A percentile compares a stretch with the other conserved stretches of the same genome.
Evolutionary conservation across 1,284 basidiomycete species (phyloP).

Genomic region (Leccinum insigne): DNA sequence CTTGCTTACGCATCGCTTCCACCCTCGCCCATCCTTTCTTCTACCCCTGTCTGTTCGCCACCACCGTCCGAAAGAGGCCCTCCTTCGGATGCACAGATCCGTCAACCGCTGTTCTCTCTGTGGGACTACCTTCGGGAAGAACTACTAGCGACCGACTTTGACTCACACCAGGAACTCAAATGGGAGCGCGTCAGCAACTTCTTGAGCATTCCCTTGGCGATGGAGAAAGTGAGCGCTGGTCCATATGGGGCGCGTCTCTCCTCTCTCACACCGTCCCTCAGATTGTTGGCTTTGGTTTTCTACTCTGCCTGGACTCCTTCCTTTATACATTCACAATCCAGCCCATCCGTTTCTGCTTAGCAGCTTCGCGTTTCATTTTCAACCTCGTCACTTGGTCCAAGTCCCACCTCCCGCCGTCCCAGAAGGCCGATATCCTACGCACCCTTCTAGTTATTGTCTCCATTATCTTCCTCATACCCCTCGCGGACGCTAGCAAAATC

Average conservation of each 20-base stretch:
- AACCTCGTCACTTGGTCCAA: constrained; percentile 53
- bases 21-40: constrained; percentile 60
- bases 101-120: constrained; percentile 65
- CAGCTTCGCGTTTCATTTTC: constrained; percentile 56
- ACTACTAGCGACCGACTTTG: constrained; percentile 87
- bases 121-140: constrained; percentile 94
- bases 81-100: constrained; percentile 8
- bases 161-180: constrained; percentile 91
- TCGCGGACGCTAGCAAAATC: constrained; percentile 97
- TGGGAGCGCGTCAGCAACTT: constrained; percentile 99
- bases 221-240: constrained; percentile 77
- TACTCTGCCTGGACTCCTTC: constrained; percentile 96
- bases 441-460: constrained; percentile 77
- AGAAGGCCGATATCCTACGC: constrained; percentile 91
- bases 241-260: neutral
- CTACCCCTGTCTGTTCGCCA: constrained; percentile 39
- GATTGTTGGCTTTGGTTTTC: constrained; percentile 92
- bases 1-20: constrained; percentile 68
- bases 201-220: constrained; percentile 87
- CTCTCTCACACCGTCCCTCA: constrained; percentile 34
- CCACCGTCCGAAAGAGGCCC: constrained; percentile 14
- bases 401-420: constrained; percentile 73
- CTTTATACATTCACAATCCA: constrained; percentile 98
- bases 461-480: constrained; percentile 72
- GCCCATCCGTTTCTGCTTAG: constrained; percentile 84